Percentiles rank a stretch among this genome's conserved stretches.
phyloP scores from a whole-genome alignment of 768 basidiomycete genomes.

The Pleurotus tuoliensis region DNA sequence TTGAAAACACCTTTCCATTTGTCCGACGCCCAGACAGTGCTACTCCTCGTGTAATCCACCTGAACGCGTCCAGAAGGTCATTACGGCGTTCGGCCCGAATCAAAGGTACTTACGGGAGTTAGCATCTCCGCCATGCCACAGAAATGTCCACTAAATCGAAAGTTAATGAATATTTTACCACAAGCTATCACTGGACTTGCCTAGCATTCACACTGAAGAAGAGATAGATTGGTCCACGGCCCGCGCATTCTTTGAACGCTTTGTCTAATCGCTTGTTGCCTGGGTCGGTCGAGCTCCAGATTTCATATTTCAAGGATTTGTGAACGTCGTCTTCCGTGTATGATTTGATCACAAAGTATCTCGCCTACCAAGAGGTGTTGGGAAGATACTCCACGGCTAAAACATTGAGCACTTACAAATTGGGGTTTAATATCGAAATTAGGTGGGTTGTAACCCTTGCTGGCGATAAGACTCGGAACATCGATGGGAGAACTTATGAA shows the following conservation, averaged over 20 bases:
- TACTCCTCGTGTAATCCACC: conserved; percentile 92
- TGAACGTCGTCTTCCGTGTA: conserved; percentile 99
- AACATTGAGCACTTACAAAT: conserved; percentile 48
- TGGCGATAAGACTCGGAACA: conserved; percentile 77
- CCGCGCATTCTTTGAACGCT: conserved; percentile 93
- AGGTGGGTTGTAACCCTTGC: conserved; percentile 88
- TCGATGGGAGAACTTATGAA: conserved; percentile 72
- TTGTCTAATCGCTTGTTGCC: conserved; percentile 97
- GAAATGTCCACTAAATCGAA: conserved; percentile 75
- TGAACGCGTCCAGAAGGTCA: conserved; percentile 17
- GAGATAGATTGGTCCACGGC: conserved; percentile 91
- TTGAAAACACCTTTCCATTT: conserved; percentile 99
- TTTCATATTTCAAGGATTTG: conserved; percentile 96
- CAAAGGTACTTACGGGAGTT: conserved; percentile 60
- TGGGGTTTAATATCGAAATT: conserved; percentile 78
- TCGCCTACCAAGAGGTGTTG: conserved; percentile 46
- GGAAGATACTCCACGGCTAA: too few species aligned
- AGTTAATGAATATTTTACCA: not conserved
- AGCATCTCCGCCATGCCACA: conserved; percentile 99
- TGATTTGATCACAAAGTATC: conserved; percentile 97
- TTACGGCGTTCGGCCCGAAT: not conserved
- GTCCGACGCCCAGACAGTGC: conserved; percentile 98
- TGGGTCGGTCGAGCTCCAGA: conserved; percentile 96
- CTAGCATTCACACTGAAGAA: conserved; percentile 98
- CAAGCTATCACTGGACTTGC: conserved; percentile 23